Evolutionary conservation across 2,329 filamentous ascomycete genomes (phyloP), one percentile per base, ranked within the genome.

Genomic region (Dothiorella sarmentorum): DNA sequence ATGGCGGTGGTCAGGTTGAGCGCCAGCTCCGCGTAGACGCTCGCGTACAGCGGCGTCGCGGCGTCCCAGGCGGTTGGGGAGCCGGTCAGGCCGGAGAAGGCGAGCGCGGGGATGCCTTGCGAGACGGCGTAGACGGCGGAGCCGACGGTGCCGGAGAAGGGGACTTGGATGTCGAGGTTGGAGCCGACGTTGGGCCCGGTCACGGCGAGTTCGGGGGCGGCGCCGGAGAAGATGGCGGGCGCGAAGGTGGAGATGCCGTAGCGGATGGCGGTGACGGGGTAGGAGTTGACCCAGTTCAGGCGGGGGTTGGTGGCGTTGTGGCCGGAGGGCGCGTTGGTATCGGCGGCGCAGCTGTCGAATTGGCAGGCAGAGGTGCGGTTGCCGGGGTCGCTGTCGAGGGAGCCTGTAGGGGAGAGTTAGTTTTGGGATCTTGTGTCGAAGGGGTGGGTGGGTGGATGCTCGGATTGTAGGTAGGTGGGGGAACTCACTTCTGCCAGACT

Each of bases 211-310:
- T 88, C 85, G 0, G 85, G 80, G 1, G 65, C 64, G 2, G 69
- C 67, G 4, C 75, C 75, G 58, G 76, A 77, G 76, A 85, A 88
- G 57, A 82, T 74, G 38, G 76, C 73, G 0, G 80, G 78, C 0
- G 78, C 80, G 33, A 85, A 77, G 4, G 74, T 79, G 61, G 83
- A 73, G 67, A 89, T 83, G 35, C 86, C 86, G 68, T 82, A 81
- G 59, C 82, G 80, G 66, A 87, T 84, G 1, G 83, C 76, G 0
- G 86, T 89, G 2, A 84, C 83, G 0, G 87, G 86, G 71, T 76
- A 88, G 0, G 84, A 86, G 75, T 90, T 90, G 60, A 90, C 86
- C 77, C 87, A 90, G 77, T 88, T 86, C 44, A 88, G 77, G 4
- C 82, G 80, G 0, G 82, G 76, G 60, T 82, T 76, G 0, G 80